Percentiles rank a stretch among this genome's conserved stretches.
Conservation (phyloP, 2,329 filamentous ascomycete species). For the Penicillium janthinellum region DNA sequence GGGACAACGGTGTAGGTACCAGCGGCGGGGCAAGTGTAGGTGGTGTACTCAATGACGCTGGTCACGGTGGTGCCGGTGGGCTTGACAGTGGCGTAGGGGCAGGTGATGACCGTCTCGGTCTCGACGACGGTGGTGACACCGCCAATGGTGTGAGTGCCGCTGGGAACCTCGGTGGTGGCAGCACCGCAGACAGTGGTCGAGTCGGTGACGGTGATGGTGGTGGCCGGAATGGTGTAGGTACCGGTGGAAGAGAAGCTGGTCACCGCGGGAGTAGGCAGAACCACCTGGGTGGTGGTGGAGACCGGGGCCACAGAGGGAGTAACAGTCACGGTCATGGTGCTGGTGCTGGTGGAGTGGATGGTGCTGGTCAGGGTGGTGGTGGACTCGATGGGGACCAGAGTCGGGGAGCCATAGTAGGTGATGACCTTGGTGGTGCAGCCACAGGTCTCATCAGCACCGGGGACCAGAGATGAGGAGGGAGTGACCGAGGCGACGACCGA, state of each 20-base stretch:
- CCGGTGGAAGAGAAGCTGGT: slow-evolving; percentile 65
- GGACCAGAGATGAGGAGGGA: slow-evolving; percentile 13
- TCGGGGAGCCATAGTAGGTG: slow-evolving; percentile 68
- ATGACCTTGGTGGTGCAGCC: slow-evolving; percentile 74
- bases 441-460: slow-evolving; percentile 53
- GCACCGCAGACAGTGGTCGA: slow-evolving; percentile 68
- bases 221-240: slow-evolving; percentile 74
- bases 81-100: slow-evolving; percentile 68
- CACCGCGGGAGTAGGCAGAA: slow-evolving; percentile 52
- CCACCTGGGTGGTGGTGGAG: slow-evolving; percentile 16
- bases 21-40: slow-evolving; percentile 70
- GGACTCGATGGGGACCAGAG: slow-evolving; percentile 46
- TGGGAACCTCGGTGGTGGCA: slow-evolving; percentile 62
- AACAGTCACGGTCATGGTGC: slow-evolving; percentile 41
- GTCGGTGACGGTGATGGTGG: slow-evolving; percentile 67
- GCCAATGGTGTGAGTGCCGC: slow-evolving; percentile 69
- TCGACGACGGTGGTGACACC: slow-evolving; percentile 72
- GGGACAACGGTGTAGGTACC: slow-evolving; percentile 77
- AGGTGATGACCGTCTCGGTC: slow-evolving; percentile 67
- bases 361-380: slow-evolving; percentile 36
- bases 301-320: slow-evolving; percentile 25
- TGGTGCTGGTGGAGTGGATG: slow-evolving; percentile 43
- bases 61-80: slow-evolving; percentile 61
- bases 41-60: slow-evolving; percentile 69
- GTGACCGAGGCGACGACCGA: slow-evolving; percentile 14